A percentile compares a stretch with the other conserved stretches of the same genome.
phyloP scores from a whole-genome alignment of 768 basidiomycete genomes.

The Russula vinacea region DNA sequence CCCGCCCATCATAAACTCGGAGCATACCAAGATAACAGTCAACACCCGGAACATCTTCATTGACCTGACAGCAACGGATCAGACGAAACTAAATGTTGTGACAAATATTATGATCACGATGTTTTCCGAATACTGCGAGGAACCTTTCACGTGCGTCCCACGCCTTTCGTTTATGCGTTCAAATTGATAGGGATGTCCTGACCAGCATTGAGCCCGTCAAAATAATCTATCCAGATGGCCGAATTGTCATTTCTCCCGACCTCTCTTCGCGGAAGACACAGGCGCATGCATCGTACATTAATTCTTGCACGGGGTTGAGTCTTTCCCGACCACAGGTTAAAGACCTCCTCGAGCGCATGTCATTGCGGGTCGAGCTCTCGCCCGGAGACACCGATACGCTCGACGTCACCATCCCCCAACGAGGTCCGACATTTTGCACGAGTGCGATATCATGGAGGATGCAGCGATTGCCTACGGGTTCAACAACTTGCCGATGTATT shows the following conservation, averaged over 20 bases:
- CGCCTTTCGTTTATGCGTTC: constrained; percentile 12
- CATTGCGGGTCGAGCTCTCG: constrained; percentile 56
- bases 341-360: constrained; percentile 79
- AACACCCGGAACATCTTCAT: constrained; percentile 94
- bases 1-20: constrained; percentile 98
- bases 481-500: constrained; percentile 94
- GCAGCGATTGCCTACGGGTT: constrained; percentile 97
- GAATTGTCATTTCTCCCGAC: constrained; percentile 73
- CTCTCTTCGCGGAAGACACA: constrained; percentile 66
- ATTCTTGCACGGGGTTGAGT: constrained; percentile 87
- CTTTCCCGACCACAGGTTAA: constrained; percentile 65
- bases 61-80: constrained; percentile 94
- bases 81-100: constrained; percentile 94
- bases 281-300: constrained; percentile 87
- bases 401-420: constrained; percentile 83
- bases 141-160: constrained; percentile 80
- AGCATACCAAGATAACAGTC: constrained; percentile 94
- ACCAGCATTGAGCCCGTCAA: constrained; percentile 89
- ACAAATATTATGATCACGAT: constrained; percentile 93
- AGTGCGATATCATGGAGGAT: constrained; percentile 98
- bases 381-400: constrained; percentile 61
- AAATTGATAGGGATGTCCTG: constrained; percentile 4
- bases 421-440: constrained; percentile 96
- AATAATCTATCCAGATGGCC: constrained; percentile 75
- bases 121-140: constrained; percentile 95